A percentile compares a stretch with the other conserved stretches of the same genome.
Evolutionary conservation across 1,284 basidiomycete species (phyloP).

Genomic region (Coniophora puteana): DNA sequence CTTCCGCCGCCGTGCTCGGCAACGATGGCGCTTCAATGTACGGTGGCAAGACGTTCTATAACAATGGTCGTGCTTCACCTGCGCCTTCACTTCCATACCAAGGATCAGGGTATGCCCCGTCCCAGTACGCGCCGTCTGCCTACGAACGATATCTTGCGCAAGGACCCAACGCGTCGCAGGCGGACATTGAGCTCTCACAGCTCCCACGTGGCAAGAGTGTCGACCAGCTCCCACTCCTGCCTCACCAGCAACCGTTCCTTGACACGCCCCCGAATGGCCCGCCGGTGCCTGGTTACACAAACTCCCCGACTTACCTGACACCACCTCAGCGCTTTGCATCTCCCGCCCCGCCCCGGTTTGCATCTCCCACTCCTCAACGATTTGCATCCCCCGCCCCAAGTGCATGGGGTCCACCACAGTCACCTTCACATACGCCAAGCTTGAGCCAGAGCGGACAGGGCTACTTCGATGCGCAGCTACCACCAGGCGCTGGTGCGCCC

Average conservation of each 20-base stretch:
- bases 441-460: background rate
- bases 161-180: constrained; percentile 30
- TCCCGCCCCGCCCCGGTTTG: constrained; percentile 13
- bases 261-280: no score
- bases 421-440: background rate
- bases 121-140: constrained; percentile 35
- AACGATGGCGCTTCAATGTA: constrained; percentile 38
- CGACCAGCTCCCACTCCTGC: constrained; percentile 53
- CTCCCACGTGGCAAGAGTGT: constrained; percentile 49
- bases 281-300: constrained; percentile 17
- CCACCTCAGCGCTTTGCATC: constrained; percentile 31
- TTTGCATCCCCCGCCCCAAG: no score
- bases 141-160: constrained; percentile 57
- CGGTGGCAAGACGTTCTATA: constrained; percentile 40
- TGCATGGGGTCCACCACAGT: constrained; percentile 12
- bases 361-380: no score
- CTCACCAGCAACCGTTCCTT: constrained; percentile 19
- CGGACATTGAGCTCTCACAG: constrained; percentile 54
- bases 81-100: no score
- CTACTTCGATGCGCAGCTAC: no score
- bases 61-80: constrained; percentile 39
- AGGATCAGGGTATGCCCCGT: no score
- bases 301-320: constrained; percentile 19
- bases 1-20: constrained; percentile 53
- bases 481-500: no score